Conservation (phyloP, 1,284 basidiomycete species). For the Leccinum griseonigrum region DNA sequence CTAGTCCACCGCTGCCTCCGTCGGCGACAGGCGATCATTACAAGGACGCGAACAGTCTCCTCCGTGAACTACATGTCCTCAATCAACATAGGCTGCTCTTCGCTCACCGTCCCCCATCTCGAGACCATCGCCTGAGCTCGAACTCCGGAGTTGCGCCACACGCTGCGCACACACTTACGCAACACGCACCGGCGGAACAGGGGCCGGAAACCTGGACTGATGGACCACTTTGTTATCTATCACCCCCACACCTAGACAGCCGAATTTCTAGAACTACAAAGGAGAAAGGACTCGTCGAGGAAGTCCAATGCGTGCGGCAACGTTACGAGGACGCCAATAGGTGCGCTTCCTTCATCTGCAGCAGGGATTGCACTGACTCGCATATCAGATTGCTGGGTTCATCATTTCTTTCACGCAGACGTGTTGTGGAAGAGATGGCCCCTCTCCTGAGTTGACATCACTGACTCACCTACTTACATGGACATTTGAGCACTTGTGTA, state of each 20-base stretch:
- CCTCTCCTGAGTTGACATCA: slow-evolving; percentile 4
- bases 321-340: slow-evolving; percentile 65
- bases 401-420: slow-evolving; percentile 60
- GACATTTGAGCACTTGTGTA: slow-evolving; percentile 1
- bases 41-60: slow-evolving; percentile 55
- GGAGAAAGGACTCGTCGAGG: slow-evolving; percentile 24
- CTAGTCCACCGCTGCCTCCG: slow-evolving; percentile 1
- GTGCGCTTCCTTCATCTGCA: slow-evolving; percentile 33
- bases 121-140: slow-evolving; percentile 9
- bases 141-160: not conserved
- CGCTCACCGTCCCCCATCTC: slow-evolving; percentile 20
- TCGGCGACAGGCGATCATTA: slow-evolving; percentile 38
- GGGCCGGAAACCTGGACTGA: slow-evolving; percentile 2
- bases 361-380: slow-evolving; percentile 6
- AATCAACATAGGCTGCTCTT: slow-evolving; percentile 59
- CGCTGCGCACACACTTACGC: not conserved
- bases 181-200: slow-evolving; percentile 3
- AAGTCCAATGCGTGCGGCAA: slow-evolving; percentile 47
- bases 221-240: slow-evolving; percentile 2
- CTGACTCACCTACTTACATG: not conserved
- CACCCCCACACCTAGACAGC: not conserved
- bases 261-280: not conserved
- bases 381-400: slow-evolving; percentile 47
- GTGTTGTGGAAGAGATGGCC: slow-evolving; percentile 36
- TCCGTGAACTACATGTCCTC: slow-evolving; percentile 66